Conservation (phyloP, 2,329 filamentous ascomycete species). For the Graphiopsis chlorocephala region DNA sequence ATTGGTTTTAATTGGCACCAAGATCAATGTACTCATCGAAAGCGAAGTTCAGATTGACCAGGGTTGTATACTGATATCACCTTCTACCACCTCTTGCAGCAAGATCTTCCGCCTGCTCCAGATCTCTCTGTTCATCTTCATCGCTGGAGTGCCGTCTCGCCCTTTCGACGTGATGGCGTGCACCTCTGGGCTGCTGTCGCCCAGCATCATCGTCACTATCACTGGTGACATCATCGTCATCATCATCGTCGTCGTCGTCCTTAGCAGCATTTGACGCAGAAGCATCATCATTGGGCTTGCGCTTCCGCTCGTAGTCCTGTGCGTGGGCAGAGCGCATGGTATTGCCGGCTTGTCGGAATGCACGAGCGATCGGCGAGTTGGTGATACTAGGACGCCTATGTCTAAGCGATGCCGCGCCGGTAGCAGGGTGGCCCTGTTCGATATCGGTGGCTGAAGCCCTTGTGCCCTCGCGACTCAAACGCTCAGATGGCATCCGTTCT, state of each 20-base stretch:
- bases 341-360: slow-evolving; percentile 56
- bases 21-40: neutral
- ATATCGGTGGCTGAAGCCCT: slow-evolving; percentile 23
- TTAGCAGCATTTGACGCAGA: slow-evolving; percentile 14
- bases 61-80: neutral
- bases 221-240: slow-evolving; percentile 25
- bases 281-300: slow-evolving; percentile 48
- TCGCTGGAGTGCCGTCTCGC: neutral
- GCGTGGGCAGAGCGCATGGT: slow-evolving; percentile 82
- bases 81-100: neutral
- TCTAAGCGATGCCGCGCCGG: slow-evolving; percentile 8
- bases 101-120: slow-evolving; percentile 10
- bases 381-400: slow-evolving; percentile 21
- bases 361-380: slow-evolving; percentile 39
- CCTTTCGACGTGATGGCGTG: neutral
- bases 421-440: slow-evolving; percentile 22
- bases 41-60: neutral
- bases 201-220: slow-evolving; percentile 9
- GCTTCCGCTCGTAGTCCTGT: slow-evolving; percentile 86
- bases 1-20: neutral
- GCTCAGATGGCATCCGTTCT: slow-evolving; percentile 18
- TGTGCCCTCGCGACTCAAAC: slow-evolving; percentile 8
- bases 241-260: slow-evolving; percentile 32
- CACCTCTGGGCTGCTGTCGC: neutral
- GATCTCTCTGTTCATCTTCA: neutral